phyloP scores from a whole-genome alignment of 2,329 filamentous ascomycete species.

The Moelleriella libera region DNA sequence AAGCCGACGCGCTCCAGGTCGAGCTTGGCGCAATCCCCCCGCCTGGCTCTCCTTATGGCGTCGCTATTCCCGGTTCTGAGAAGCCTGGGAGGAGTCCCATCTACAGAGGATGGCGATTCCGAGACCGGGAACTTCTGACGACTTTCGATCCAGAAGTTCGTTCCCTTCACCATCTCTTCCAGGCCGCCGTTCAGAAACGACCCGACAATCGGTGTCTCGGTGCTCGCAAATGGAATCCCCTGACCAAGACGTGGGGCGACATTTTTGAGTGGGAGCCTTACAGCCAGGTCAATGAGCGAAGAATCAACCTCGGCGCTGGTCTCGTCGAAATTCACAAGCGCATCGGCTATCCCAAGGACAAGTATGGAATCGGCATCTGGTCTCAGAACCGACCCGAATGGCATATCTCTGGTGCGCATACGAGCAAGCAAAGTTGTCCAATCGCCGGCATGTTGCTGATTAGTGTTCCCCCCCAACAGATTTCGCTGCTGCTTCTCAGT shows the following conservation, averaged over 20 bases:
- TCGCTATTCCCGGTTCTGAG: slow-evolving; percentile 63
- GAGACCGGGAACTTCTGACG: slow-evolving; percentile 55
- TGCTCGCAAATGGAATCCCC: slow-evolving; percentile 62
- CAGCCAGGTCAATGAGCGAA: slow-evolving; percentile 59
- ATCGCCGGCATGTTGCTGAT: neutral
- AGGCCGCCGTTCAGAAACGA: slow-evolving; percentile 45
- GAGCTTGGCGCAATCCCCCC: slow-evolving; percentile 51
- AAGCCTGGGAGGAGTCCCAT: slow-evolving; percentile 57
- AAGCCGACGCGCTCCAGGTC: slow-evolving; percentile 25
- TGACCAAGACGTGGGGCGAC: slow-evolving; percentile 56
- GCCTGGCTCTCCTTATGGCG: slow-evolving; percentile 62
- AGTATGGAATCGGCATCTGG: slow-evolving; percentile 72
- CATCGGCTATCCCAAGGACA: slow-evolving; percentile 44
- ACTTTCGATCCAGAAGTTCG: slow-evolving; percentile 56
- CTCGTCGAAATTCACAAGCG: slow-evolving; percentile 69
- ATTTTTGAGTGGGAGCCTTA: slow-evolving; percentile 79
- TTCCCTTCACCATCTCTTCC: slow-evolving; percentile 73
- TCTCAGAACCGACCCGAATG: slow-evolving; percentile 77
- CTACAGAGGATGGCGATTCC: slow-evolving; percentile 73
- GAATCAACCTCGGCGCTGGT: slow-evolving; percentile 75
- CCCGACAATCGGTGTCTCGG: slow-evolving; percentile 66
- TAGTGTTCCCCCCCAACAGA: slow-evolving; percentile 35
- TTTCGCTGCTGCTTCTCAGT: slow-evolving; percentile 74
- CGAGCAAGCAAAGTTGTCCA: neutral
- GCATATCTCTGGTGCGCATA: slow-evolving; percentile 56